Conservation (phyloP, 2,329 filamentous ascomycete species). For the Fusarium bactridioides region DNA sequence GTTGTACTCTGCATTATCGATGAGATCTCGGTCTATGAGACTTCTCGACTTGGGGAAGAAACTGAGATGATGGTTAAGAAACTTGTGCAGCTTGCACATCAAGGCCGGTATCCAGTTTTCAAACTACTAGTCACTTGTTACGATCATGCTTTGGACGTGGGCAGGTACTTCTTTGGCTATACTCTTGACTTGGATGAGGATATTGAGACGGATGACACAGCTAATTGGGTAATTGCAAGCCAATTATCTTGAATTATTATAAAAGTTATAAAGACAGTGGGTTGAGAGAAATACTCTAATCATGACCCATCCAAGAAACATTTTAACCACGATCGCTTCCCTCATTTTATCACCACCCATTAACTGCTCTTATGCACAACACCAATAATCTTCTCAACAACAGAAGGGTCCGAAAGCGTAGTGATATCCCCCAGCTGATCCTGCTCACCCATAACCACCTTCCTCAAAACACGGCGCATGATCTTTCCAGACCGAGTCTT, state of each 20-base stretch:
- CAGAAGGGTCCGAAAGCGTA: slow-evolving; percentile 85
- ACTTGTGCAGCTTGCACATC: background rate
- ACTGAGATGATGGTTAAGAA: background rate
- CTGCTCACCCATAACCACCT: slow-evolving; percentile 93
- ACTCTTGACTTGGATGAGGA: background rate
- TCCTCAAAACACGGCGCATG: slow-evolving; percentile 91
- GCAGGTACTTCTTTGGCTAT: background rate
- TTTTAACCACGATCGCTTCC: background rate
- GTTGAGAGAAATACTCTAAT: background rate
- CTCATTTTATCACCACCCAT: background rate
- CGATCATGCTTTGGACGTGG: background rate
- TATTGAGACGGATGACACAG: background rate
- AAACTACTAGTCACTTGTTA: background rate
- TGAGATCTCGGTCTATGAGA: background rate
- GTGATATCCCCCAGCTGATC: slow-evolving; percentile 90
- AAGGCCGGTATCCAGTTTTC: background rate
- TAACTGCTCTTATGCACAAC: slow-evolving; percentile 19
- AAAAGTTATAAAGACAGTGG: background rate
- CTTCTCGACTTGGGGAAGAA: background rate
- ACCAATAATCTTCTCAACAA: slow-evolving; percentile 86
- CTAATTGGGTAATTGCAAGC: background rate
- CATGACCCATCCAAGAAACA: background rate
- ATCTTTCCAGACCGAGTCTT: slow-evolving; percentile 97
- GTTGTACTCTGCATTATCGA: background rate
- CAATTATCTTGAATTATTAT: background rate